These are phyloP conservation scores for Fusarium proliferatum DNA, from an alignment of 2,329 filamentous ascomycete species.

Conservation along the genomic window DNA sequence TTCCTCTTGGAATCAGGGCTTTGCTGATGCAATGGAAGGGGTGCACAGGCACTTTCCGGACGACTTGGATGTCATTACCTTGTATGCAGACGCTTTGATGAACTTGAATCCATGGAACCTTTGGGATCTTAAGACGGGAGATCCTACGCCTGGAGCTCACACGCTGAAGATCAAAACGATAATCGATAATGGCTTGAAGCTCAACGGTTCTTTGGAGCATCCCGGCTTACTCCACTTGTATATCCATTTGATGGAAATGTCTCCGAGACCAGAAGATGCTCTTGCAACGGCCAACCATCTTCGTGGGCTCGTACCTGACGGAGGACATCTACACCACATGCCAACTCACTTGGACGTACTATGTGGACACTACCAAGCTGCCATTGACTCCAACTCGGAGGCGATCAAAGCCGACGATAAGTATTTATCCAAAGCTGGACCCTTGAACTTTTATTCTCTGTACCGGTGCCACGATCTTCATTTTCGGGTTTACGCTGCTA, in stretches of 20 bases:
- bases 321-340: slow-evolving; percentile 81
- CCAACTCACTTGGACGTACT: slow-evolving; percentile 78
- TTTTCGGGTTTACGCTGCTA: slow-evolving; percentile 79
- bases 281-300: slow-evolving; percentile 70
- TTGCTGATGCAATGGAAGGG: slow-evolving; percentile 54
- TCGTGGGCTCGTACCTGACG: slow-evolving; percentile 73
- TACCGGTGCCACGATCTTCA: slow-evolving; percentile 82
- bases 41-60: slow-evolving; percentile 52
- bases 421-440: slow-evolving; percentile 68
- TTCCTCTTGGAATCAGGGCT: slow-evolving; percentile 47
- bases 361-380: slow-evolving; percentile 75
- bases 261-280: slow-evolving; percentile 70
- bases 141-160: neutral
- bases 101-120: slow-evolving; percentile 50
- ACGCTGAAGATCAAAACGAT: neutral
- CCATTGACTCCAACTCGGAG: slow-evolving; percentile 73
- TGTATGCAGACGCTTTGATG: slow-evolving; percentile 59
- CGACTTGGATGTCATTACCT: slow-evolving; percentile 53
- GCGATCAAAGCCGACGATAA: slow-evolving; percentile 76
- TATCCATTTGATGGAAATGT: slow-evolving; percentile 85
- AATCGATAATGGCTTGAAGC: neutral
- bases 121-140: neutral
- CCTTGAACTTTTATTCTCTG: slow-evolving; percentile 79
- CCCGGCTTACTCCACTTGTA: slow-evolving; percentile 80
- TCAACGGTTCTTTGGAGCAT: slow-evolving; percentile 61